Evolutionary conservation across 2,329 filamentous ascomycete species (phyloP).

Genomic region (Penicillium brevicompactum): DNA sequence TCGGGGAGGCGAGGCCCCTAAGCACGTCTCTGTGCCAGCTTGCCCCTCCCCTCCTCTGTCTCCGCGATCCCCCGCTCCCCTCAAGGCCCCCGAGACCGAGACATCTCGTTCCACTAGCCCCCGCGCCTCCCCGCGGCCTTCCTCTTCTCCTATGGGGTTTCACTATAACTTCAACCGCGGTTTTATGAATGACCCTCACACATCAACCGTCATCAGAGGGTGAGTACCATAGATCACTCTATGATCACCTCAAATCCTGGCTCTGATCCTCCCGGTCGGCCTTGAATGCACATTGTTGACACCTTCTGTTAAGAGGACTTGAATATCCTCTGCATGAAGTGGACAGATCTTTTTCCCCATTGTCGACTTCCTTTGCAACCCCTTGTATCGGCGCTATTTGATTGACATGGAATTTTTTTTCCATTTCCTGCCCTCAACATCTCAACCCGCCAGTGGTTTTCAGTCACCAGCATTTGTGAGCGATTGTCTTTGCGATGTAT

Average conservation of each 20-base stretch:
- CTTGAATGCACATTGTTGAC: conserved; percentile 20
- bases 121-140: conserved; percentile 19
- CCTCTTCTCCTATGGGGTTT: conserved; percentile 26
- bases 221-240: conserved; percentile 24
- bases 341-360: conserved; percentile 13
- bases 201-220: conserved; percentile 30
- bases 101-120: conserved; percentile 15
- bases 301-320: conserved; percentile 19
- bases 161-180: conserved; percentile 26
- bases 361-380: conserved; percentile 14
- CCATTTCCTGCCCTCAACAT: conserved; percentile 1
- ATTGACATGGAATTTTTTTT: conserved; percentile 7
- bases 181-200: conserved; percentile 29
- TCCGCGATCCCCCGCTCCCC: conserved; percentile 25
- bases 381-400: conserved; percentile 22
- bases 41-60: conserved; percentile 29
- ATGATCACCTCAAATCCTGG: conserved; percentile 18
- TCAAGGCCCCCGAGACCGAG: conserved; percentile 10
- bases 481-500: conserved; percentile 33
- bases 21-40: conserved; percentile 14
- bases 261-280: conserved; percentile 9
- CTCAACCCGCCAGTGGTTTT: conserved; percentile 9
- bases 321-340: conserved; percentile 17
- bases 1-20: conserved; percentile 13
- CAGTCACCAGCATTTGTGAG: conserved; percentile 9